Evolutionary conservation across 1,284 basidiomycete genomes (phyloP).

Genomic region (Ceratobasidium sp.): DNA sequence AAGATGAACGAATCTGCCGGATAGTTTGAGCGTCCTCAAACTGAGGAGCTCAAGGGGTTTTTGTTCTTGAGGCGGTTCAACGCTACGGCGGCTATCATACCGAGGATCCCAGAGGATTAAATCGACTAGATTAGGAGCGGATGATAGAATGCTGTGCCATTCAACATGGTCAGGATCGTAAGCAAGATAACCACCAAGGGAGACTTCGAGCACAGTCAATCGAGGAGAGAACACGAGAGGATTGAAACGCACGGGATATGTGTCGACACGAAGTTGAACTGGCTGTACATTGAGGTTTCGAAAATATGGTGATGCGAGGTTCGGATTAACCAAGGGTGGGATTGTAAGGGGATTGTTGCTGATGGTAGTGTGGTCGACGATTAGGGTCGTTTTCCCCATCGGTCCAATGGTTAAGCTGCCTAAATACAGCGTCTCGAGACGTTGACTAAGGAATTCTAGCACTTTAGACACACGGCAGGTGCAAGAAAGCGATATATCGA

Average conservation of each 20-base stretch:
- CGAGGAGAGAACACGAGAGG: constrained; percentile 4
- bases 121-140: constrained; percentile 8
- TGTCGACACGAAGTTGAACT: constrained; percentile 1
- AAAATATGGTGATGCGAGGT: background rate
- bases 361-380: background rate
- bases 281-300: background rate
- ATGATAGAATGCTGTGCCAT: background rate
- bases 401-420: constrained; percentile 3
- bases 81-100: background rate
- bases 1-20: background rate
- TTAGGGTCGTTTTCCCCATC: background rate
- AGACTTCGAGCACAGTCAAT: constrained; percentile 14
- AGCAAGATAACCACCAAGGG: background rate
- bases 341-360: background rate
- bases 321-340: background rate
- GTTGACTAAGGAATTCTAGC: background rate
- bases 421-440: background rate
- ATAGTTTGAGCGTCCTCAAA: constrained; percentile 4
- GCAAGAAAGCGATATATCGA: background rate
- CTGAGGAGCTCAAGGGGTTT: background rate
- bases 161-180: background rate
- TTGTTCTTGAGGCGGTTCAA: background rate
- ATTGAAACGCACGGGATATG: background rate
- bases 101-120: background rate
- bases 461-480: background rate